Evolutionary conservation across 2,329 filamentous ascomycete species (phyloP), one percentile per base, ranked within the genome.

Genomic region (Penicillium sp.): DNA sequence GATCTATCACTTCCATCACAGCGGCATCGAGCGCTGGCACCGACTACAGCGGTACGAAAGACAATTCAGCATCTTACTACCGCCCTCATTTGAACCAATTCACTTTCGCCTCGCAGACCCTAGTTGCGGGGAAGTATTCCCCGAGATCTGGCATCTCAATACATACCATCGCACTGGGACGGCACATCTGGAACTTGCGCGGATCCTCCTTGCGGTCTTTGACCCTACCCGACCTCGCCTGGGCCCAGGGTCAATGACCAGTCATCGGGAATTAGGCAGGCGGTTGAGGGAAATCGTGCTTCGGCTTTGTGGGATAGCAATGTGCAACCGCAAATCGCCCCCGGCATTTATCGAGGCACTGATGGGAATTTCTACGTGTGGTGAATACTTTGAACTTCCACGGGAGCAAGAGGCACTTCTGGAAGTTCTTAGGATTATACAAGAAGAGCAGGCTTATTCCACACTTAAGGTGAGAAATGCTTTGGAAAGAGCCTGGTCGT

Each of bases 321-420:
- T 53, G 33, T 53, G 28, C 28, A 53, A 53, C n/a, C 49, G 28
- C 8, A 53, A 19, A 12, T 53, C 33, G 19, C 49, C 49, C 2
- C 28, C 33, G 1, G 49, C 33, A 15, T 53, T 53, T 35, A 37
- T 53, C n/a, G 49, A 53, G 28, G 49, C 49, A 4, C 10, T 37
- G 7, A 37, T 53, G 49, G 49, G 49, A 37, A 53, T 53, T 35
- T 53, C 49, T 4, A 37, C 33, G 9, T 53, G 49, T 22, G 49
- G 49, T 6, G 49, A 53, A 33, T 37, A 53, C 24, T 37, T 53
- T 10, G 49, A 53, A 33, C 3, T 8, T 37, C 49, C 28, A 4
- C 28, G 28, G 10, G 49, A 53, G 37, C 49, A 53, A 19, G n/a
- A 53, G n/a, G 49, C 49, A 7, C 28, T 53, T 9, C 19, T 53